These are phyloP conservation scores for Schizophyllum amplum DNA, from an alignment of 1,284 basidiomycete genomes.

Conservation along the genomic window DNA sequence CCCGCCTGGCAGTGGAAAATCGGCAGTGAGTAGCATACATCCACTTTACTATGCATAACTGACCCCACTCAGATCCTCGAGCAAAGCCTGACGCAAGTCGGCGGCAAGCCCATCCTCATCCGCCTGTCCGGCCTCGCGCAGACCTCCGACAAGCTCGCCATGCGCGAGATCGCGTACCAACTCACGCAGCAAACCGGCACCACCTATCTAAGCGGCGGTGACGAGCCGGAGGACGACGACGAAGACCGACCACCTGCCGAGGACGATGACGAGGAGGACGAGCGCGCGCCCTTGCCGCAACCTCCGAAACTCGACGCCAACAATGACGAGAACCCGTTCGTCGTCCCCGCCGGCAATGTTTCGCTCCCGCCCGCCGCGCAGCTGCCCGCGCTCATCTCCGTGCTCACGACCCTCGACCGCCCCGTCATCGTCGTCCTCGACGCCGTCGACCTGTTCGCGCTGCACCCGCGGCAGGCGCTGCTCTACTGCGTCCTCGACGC, in stretches of 20 bases:
- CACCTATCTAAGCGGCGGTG: conserved; percentile 37
- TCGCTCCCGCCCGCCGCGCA: conserved; percentile 65
- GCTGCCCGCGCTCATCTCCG: conserved; percentile 71
- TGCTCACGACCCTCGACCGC: conserved; percentile 68
- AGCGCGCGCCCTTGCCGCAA: background rate
- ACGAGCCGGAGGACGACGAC: conserved; percentile 23
- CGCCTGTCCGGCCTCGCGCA: conserved; percentile 83
- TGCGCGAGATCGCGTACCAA: conserved; percentile 88
- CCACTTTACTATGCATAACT: conserved; percentile 4
- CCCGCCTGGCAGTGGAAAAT: conserved; percentile 79
- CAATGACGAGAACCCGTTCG: conserved; percentile 31
- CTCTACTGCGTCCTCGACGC: conserved; percentile 87
- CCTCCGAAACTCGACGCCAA: conserved; percentile 9
- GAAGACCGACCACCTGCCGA: conserved; percentile 17
- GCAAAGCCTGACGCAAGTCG: conserved; percentile 37
- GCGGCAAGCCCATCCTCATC: conserved; percentile 58
- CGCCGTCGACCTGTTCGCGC: conserved; percentile 85
- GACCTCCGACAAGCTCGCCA: conserved; percentile 78
- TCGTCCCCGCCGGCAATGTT: conserved; percentile 19
- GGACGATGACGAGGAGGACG: conserved; percentile 19
- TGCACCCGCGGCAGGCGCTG: conserved; percentile 81
- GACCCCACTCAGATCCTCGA: conserved; percentile 45
- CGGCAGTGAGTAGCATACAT: conserved; percentile 44
- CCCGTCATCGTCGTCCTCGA: conserved; percentile 82
- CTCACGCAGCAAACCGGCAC: conserved; percentile 60